Conservation (phyloP, 1,284 basidiomycete genomes). For the Pseudozyma hubeiensis region DNA sequence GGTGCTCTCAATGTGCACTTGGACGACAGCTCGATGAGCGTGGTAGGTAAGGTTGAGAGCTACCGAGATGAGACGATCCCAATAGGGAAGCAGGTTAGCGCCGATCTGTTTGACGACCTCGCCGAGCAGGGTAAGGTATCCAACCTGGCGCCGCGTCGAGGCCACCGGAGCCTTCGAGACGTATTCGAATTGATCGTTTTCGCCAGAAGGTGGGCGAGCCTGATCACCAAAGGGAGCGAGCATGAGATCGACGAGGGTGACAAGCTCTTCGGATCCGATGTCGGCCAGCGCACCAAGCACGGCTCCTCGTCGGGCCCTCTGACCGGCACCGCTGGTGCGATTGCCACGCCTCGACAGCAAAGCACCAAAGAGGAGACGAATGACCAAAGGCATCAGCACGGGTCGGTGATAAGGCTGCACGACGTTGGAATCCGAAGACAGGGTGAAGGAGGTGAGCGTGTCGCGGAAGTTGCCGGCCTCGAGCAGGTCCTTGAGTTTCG, state of each 20-base stretch:
- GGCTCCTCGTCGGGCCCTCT: slow-evolving; percentile 75
- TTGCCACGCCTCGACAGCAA: slow-evolving; percentile 86
- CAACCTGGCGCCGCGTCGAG: slow-evolving; percentile 56
- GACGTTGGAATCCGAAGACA: slow-evolving; percentile 68
- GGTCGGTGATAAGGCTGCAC: slow-evolving; percentile 77
- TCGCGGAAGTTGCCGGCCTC: slow-evolving; percentile 91
- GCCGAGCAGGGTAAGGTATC: slow-evolving; percentile 69
- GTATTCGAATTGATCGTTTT: slow-evolving; percentile 39
- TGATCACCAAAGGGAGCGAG: slow-evolving; percentile 77
- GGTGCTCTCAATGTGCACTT: slow-evolving; percentile 26
- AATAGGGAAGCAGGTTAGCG: slow-evolving; percentile 40
- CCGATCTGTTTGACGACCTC: slow-evolving; percentile 66
- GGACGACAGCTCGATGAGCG: slow-evolving; percentile 35
- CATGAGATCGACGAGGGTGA: slow-evolving; percentile 88
- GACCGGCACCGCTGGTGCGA: slow-evolving; percentile 74
- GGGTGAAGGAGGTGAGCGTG: slow-evolving; percentile 77
- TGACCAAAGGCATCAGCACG: slow-evolving; percentile 80
- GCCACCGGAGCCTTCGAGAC: slow-evolving; percentile 35
- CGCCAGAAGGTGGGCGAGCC: slow-evolving; percentile 21
- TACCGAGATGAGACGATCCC: slow-evolving; percentile 56
- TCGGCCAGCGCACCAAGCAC: slow-evolving; percentile 80
- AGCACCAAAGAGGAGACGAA: slow-evolving; percentile 86
- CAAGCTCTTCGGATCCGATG: slow-evolving; percentile 80
- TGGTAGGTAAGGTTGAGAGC: slow-evolving; percentile 60
- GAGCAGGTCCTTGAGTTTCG: slow-evolving; percentile 78